Percentiles rank a stretch among this genome's conserved stretches.
Conservation (phyloP, 2,329 filamentous ascomycete species). For the Neoascochyta sp. region DNA sequence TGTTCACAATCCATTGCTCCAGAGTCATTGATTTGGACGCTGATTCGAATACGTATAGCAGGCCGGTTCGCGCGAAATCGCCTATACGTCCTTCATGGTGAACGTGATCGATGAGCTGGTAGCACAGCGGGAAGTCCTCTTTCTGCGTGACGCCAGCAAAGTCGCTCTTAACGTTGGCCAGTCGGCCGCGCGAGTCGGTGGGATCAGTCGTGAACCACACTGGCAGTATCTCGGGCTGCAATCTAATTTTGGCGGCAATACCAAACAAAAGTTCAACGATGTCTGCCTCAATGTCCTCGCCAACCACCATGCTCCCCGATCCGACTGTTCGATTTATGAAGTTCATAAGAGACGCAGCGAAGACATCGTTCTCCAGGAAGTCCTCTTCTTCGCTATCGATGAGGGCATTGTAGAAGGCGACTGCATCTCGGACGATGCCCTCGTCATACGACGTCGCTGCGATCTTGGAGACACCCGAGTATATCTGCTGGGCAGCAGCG, state of each 20-base stretch:
- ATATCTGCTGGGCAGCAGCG: conserved; percentile 81
- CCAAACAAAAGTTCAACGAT: conserved; percentile 93
- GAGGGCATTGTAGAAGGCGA: conserved; percentile 82
- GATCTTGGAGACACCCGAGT: conserved; percentile 84
- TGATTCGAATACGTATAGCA: conserved; percentile 94
- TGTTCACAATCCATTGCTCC: conserved; percentile 96
- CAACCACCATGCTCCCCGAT: conserved; percentile 67
- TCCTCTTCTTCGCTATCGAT: conserved; percentile 97
- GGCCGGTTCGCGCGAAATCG: conserved; percentile 89
- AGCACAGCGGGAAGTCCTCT: conserved; percentile 93
- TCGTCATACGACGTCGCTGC: conserved; percentile 81
- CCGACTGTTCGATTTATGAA: conserved; percentile 76
- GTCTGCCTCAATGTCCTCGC: conserved; percentile 77
- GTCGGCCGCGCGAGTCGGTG: conserved; percentile 39
- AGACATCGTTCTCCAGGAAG: conserved; percentile 80
- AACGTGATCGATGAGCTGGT: conserved; percentile 92
- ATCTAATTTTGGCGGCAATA: conserved; percentile 90
- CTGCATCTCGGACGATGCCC: conserved; percentile 77
- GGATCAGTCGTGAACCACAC: conserved; percentile 75
- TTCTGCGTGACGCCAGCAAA: conserved; percentile 82
- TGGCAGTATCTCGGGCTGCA: conserved; percentile 80
- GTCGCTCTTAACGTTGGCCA: conserved; percentile 55
- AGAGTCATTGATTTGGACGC: conserved; percentile 76
- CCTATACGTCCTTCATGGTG: conserved; percentile 92
- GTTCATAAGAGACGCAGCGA: conserved; percentile 83